These are phyloP conservation scores for Ogataea ramenticola DNA, from an alignment of 805 yeast species.

Conservation along the genomic window DNA sequence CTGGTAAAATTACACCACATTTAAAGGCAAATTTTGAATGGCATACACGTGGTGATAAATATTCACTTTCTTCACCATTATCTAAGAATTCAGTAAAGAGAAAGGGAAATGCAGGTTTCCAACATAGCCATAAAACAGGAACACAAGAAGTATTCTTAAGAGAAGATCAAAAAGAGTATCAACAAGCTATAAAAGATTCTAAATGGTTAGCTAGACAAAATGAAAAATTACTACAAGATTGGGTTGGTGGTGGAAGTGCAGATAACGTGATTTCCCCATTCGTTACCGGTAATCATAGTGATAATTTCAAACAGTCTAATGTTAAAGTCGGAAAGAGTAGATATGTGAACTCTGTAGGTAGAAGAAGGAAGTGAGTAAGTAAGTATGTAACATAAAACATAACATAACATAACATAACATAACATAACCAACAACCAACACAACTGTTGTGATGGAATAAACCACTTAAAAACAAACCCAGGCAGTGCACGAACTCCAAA, in stretches of 20 bases:
- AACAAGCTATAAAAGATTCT: constrained; percentile 79
- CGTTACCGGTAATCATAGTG: constrained; percentile 47
- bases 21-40: constrained; percentile 89
- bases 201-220: constrained; percentile 81
- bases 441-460: too few species aligned
- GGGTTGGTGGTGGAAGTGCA: constrained; percentile 94
- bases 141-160: constrained; percentile 55
- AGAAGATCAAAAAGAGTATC: constrained; percentile 94
- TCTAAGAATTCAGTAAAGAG: constrained; percentile 66
- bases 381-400: background rate
- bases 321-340: constrained; percentile 85
- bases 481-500: too few species aligned
- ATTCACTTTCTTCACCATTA: constrained; percentile 79
- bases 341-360: constrained; percentile 61
- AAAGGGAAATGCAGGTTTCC: constrained; percentile 74
- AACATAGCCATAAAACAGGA: constrained; percentile 51
- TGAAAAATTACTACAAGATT: constrained; percentile 78
- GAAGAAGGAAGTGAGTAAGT: constrained; percentile 18
- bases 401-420: background rate
- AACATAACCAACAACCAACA: too few species aligned
- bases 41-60: constrained; percentile 82
- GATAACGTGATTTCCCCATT: constrained; percentile 88
- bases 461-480: too few species aligned
- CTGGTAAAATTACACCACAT: constrained; percentile 84
- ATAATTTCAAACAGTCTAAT: constrained; percentile 40